Percentiles rank a stretch among this genome's conserved stretches.
These are phyloP conservation scores for Scheffersomyces cryptocercus DNA, from an alignment of 1,139 yeast species.

Conservation along the genomic window DNA sequence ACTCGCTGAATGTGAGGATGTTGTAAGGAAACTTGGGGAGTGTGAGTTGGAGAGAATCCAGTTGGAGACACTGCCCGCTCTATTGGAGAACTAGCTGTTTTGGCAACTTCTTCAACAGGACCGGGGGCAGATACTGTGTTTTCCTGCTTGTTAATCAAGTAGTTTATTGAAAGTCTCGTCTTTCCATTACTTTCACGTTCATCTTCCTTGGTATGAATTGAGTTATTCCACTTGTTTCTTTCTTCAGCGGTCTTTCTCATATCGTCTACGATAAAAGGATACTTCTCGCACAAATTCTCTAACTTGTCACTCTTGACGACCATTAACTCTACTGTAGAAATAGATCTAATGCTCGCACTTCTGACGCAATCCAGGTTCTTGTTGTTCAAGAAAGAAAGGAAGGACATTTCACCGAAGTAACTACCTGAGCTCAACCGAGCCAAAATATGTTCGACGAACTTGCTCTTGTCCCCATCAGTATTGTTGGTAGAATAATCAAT, in stretches of 20 bases:
- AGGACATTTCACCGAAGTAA: constrained; percentile 78
- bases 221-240: constrained; percentile 30
- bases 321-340: constrained; percentile 59
- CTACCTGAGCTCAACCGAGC: constrained; percentile 65
- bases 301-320: constrained; percentile 57
- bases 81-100: no score
- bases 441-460: constrained; percentile 36
- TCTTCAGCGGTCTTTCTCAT: constrained; percentile 61
- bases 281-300: constrained; percentile 52
- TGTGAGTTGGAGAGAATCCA: no score
- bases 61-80: no score
- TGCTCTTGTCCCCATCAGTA: constrained; percentile 7
- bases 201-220: constrained; percentile 9
- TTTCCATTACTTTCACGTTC: constrained; percentile 5
- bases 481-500: constrained; percentile 37
- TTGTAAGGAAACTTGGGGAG: not conserved
- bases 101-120: no score
- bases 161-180: constrained; percentile 19
- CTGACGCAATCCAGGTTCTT: constrained; percentile 32
- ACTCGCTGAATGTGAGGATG: constrained; percentile 1
- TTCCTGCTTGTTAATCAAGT: constrained; percentile 17
- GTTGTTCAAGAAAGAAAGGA: constrained; percentile 50
- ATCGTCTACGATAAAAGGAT: constrained; percentile 59
- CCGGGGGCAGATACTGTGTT: no score
- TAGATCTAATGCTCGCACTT: constrained; percentile 64